A percentile compares a stretch with the other conserved stretches of the same genome.
phyloP scores from a whole-genome alignment of 805 yeast genomes.

The Metschnikowia dekortorum region DNA sequence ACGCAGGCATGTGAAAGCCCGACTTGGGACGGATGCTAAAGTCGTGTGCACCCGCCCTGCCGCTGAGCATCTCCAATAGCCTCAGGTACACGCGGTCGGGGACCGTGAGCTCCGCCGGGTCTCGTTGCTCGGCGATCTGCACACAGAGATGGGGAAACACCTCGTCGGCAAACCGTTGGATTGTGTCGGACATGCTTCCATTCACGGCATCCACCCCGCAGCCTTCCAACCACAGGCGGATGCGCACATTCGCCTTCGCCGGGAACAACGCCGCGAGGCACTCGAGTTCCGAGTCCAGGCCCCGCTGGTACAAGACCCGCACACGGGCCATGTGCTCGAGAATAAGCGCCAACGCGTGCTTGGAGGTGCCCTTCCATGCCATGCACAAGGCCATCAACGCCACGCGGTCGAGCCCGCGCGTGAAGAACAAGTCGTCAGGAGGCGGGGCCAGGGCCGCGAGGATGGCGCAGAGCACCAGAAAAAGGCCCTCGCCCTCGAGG shows the following conservation, averaged over 20 bases:
- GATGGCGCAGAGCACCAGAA: too few species aligned
- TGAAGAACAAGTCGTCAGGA: neutral
- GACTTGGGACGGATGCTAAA: neutral
- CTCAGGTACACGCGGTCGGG: neutral
- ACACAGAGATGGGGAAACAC: neutral
- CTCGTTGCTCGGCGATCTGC: neutral
- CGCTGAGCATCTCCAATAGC: neutral
- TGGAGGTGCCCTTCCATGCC: neutral
- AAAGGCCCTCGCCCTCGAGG: too few species aligned
- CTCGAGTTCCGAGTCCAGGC: neutral
- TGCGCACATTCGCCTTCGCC: neutral
- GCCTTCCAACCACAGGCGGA: neutral
- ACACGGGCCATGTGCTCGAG: neutral
- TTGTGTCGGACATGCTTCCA: neutral
- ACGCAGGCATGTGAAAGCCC: too few species aligned
- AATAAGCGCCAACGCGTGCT: neutral
- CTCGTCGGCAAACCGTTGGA: neutral
- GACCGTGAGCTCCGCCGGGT: neutral
- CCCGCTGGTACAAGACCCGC: neutral
- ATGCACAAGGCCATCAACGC: neutral
- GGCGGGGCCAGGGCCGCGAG: neutral
- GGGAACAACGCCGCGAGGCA: neutral
- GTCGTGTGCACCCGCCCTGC: neutral
- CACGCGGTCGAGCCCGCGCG: neutral
- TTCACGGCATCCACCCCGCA: neutral